These are phyloP conservation scores for Calonectria fujianensis DNA, from an alignment of 2,329 filamentous ascomycete species.

Conservation along the genomic window DNA sequence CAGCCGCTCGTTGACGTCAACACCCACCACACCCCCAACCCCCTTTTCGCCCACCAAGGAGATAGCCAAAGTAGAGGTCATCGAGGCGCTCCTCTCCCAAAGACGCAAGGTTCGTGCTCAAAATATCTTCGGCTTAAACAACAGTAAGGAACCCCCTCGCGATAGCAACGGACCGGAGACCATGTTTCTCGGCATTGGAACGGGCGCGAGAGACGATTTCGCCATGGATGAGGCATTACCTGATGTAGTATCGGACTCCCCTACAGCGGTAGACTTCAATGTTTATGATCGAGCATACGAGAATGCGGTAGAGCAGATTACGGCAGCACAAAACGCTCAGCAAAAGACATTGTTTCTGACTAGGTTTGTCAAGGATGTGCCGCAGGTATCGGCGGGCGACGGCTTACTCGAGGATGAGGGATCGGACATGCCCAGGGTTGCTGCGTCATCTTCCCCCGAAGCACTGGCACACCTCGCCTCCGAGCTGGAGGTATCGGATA, in stretches of 20 bases:
- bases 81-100: slow-evolving; percentile 69
- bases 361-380: slow-evolving; percentile 67
- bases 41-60: slow-evolving; percentile 55
- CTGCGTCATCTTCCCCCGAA: slow-evolving; percentile 39
- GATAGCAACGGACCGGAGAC: slow-evolving; percentile 77
- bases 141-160: slow-evolving; percentile 66
- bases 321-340: slow-evolving; percentile 60
- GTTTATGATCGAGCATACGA: slow-evolving; percentile 93
- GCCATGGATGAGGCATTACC: slow-evolving; percentile 61
- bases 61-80: slow-evolving; percentile 67
- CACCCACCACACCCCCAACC: slow-evolving; percentile 34
- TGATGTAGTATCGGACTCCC: slow-evolving; percentile 85
- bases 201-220: slow-evolving; percentile 72
- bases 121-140: slow-evolving; percentile 61
- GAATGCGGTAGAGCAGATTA: slow-evolving; percentile 83
- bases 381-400: slow-evolving; percentile 61
- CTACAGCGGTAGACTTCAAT: slow-evolving; percentile 87
- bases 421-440: slow-evolving; percentile 18
- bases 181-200: slow-evolving; percentile 85
- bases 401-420: slow-evolving; percentile 52
- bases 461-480: slow-evolving; percentile 51
- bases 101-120: slow-evolving; percentile 64
- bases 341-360: slow-evolving; percentile 70
- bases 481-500: slow-evolving; percentile 47
- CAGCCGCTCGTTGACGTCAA: slow-evolving; percentile 37